phyloP scores from a whole-genome alignment of 2,329 filamentous ascomycete species.

The Eutypa lata region DNA sequence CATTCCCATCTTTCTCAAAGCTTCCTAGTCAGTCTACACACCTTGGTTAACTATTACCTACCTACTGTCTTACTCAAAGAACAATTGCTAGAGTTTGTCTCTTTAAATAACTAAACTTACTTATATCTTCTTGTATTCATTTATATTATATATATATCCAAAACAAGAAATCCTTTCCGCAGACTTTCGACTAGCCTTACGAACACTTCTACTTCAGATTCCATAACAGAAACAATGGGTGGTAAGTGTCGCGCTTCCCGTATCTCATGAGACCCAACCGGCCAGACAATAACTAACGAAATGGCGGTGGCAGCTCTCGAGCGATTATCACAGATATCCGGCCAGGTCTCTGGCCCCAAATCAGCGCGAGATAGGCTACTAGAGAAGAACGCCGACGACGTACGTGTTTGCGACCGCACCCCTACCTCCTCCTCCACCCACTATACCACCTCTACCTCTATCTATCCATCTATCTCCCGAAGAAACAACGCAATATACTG shows the following conservation, averaged over 20 bases:
- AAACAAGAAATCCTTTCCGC: not conserved
- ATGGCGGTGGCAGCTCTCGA: conserved; percentile 45
- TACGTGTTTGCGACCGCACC: conserved; percentile 27
- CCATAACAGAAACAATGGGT: conserved; percentile 13
- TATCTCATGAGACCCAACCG: not conserved
- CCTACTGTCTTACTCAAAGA: not conserved
- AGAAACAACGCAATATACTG: not conserved
- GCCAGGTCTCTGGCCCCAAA: conserved; percentile 52
- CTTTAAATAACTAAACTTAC: no score
- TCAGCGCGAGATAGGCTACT: conserved; percentile 54
- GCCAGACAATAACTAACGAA: not conserved
- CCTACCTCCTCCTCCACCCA: not conserved
- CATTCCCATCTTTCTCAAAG: not conserved
- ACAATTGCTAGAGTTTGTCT: no score
- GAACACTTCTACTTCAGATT: not conserved
- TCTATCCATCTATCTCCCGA: not conserved
- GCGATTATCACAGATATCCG: conserved; percentile 57
- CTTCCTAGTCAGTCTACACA: not conserved
- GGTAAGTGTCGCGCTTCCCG: conserved; percentile 10
- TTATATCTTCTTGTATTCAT: no score
- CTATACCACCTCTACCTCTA: conserved; percentile 17
- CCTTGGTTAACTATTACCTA: no score
- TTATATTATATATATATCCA: not conserved
- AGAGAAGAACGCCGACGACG: conserved; percentile 66
- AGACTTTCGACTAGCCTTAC: not conserved